Evolutionary conservation across 768 basidiomycete genomes (phyloP).

Genomic region (Tulasnella sp.): DNA sequence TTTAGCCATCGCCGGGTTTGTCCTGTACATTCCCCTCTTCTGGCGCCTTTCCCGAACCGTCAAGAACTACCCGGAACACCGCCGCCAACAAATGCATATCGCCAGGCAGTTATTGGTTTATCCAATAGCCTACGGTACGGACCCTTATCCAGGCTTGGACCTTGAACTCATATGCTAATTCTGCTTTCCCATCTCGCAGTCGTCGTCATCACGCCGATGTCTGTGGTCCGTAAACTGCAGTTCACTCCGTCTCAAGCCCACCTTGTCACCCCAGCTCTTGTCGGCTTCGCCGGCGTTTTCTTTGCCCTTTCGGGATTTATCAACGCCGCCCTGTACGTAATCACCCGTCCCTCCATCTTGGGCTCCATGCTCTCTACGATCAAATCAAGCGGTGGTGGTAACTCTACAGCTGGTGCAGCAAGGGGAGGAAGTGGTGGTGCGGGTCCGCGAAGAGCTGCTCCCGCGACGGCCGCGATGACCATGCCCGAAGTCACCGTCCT

Average conservation of each 20-base stretch:
- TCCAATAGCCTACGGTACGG: neutral
- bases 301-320: slow-evolving; percentile 42
- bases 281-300: slow-evolving; percentile 36
- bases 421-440: neutral
- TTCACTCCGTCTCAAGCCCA: slow-evolving; percentile 32
- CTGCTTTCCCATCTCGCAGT: no score
- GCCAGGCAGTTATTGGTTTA: neutral
- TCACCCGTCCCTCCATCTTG: slow-evolving; percentile 37
- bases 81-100: slow-evolving; percentile 9
- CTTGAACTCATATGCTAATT: no score
- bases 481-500: neutral
- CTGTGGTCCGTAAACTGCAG: slow-evolving; percentile 35
- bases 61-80: slow-evolving; percentile 29
- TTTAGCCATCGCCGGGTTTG: slow-evolving; percentile 34
- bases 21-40: slow-evolving; percentile 42
- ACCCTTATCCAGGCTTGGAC: no score
- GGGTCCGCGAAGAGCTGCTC: neutral
- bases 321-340: slow-evolving; percentile 36
- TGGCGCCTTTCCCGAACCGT: slow-evolving; percentile 31
- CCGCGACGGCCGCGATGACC: neutral
- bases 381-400: neutral
- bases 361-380: neutral
- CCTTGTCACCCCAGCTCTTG: slow-evolving; percentile 33
- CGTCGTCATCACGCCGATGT: slow-evolving; percentile 35
- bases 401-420: neutral